A percentile compares a stretch with the other conserved stretches of the same genome.
Evolutionary conservation across 31 red algal species (phyloP).

Genomic region (Porphyra umbilicalis): DNA sequence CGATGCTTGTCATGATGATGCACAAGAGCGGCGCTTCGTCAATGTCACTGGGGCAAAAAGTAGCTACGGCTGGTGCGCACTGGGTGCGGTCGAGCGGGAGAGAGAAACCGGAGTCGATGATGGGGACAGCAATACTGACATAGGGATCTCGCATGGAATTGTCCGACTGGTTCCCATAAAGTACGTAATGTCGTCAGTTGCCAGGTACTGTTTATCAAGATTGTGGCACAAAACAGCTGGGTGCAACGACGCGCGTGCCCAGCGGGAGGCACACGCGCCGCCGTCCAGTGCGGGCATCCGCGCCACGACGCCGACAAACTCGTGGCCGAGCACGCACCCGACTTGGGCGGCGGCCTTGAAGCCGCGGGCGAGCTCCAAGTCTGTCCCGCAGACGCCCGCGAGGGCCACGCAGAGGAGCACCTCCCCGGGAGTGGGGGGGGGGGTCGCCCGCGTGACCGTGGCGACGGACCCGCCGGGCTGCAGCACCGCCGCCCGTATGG

Average conservation of each 20-base stretch:
- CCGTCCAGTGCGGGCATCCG: background rate
- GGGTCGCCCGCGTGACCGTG: background rate
- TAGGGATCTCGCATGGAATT: too few species aligned
- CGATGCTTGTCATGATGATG: background rate
- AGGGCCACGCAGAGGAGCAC: constrained; percentile 28
- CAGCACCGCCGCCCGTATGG: background rate
- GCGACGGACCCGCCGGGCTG: background rate
- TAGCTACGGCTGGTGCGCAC: too few species aligned
- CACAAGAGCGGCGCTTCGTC: background rate
- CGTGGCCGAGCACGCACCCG: constrained; percentile 40
- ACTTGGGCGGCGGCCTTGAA: constrained; percentile 14
- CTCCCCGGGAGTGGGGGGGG: constrained; percentile 14
- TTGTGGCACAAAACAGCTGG: too few species aligned
- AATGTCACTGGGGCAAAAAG: too few species aligned
- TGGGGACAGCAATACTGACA: too few species aligned
- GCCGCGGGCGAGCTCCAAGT: constrained; percentile 29
- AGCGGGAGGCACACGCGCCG: background rate
- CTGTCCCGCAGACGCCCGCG: constrained; percentile 62
- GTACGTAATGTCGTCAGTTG: too few species aligned
- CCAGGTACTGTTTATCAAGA: too few species aligned
- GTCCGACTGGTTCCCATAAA: too few species aligned
- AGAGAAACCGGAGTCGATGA: too few species aligned
- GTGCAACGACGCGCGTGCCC: constrained; percentile 38
- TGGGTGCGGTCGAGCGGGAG: too few species aligned
- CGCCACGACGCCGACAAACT: constrained; percentile 36